Evolutionary conservation across 768 basidiomycete genomes (phyloP).

Genomic region (Pholiota microspora): DNA sequence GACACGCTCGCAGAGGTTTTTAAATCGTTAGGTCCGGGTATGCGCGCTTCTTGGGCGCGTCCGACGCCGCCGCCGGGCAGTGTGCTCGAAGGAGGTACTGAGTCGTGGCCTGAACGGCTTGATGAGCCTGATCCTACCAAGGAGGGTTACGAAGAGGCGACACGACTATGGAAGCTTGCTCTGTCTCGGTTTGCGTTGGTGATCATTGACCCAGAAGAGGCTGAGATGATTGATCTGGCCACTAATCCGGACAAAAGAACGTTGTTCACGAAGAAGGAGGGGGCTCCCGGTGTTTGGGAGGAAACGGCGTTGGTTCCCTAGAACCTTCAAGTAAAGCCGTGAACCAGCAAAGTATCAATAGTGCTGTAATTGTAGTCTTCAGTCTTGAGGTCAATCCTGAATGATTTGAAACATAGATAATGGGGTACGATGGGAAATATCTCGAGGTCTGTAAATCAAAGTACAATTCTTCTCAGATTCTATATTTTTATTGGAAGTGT

Average conservation of each 20-base stretch:
- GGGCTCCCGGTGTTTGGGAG: conserved; percentile 43
- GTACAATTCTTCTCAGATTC: background rate
- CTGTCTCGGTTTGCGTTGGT: conserved; percentile 69
- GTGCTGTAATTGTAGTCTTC: no score
- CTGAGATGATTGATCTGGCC: conserved; percentile 68
- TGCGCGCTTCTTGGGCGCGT: conserved; percentile 73
- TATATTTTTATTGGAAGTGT: background rate
- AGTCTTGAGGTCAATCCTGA: no score
- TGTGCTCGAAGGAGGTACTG: conserved; percentile 45
- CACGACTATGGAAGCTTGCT: conserved; percentile 49
- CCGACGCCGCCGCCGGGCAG: conserved; percentile 66
- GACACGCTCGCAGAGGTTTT: conserved; percentile 58
- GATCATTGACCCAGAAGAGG: conserved; percentile 64
- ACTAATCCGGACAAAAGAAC: conserved; percentile 58
- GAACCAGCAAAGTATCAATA: no score
- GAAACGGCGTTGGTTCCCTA: conserved; percentile 68
- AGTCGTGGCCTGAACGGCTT: conserved; percentile 62
- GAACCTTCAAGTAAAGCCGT: no score
- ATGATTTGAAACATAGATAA: no score
- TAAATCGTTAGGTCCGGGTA: conserved; percentile 50
- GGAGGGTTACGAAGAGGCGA: conserved; percentile 39
- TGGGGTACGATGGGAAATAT: no score
- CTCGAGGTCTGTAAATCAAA: no score
- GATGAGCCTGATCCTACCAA: conserved; percentile 38
- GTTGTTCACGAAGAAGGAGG: conserved; percentile 41